Percentiles rank a stretch among this genome's conserved stretches.
These are phyloP conservation scores for Backusella morwellensis DNA, from an alignment of 192 early-diverging fungal species.

Conservation along the genomic window DNA sequence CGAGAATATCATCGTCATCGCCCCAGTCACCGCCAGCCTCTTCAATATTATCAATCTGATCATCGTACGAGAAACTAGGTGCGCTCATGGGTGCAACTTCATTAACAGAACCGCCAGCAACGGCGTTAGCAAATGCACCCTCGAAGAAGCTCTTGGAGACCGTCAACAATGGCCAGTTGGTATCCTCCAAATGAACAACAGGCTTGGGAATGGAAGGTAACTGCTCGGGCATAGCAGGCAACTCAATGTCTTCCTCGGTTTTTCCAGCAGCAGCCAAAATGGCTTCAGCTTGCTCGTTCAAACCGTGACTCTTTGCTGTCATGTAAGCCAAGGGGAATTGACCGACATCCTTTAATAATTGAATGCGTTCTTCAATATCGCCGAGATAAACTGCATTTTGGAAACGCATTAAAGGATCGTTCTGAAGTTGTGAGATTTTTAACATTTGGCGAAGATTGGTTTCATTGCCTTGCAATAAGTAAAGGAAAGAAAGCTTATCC, in stretches of 20 bases:
- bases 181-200: slow-evolving; percentile 66
- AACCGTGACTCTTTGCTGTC: slow-evolving; percentile 86
- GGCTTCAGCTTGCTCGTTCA: slow-evolving; percentile 78
- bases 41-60: slow-evolving; percentile 51
- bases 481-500: slow-evolving; percentile 94
- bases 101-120: neutral
- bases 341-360: slow-evolving; percentile 80
- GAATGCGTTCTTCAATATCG: slow-evolving; percentile 89
- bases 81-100: slow-evolving; percentile 43
- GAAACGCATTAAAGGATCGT: slow-evolving; percentile 86
- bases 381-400: slow-evolving; percentile 92
- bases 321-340: slow-evolving; percentile 92
- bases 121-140: slow-evolving; percentile 46
- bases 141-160: slow-evolving; percentile 88
- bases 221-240: slow-evolving; percentile 39
- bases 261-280: slow-evolving; percentile 78
- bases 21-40: slow-evolving; percentile 77
- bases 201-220: slow-evolving; percentile 73
- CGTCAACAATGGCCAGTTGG: slow-evolving; percentile 92
- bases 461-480: slow-evolving; percentile 86
- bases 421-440: slow-evolving; percentile 86
- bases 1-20: slow-evolving; percentile 66
- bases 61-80: slow-evolving; percentile 49
- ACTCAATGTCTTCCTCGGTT: slow-evolving; percentile 56
- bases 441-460: slow-evolving; percentile 95